Conservation (phyloP, 345 rosid genomes). For the Populus ilicifolia region DNA sequence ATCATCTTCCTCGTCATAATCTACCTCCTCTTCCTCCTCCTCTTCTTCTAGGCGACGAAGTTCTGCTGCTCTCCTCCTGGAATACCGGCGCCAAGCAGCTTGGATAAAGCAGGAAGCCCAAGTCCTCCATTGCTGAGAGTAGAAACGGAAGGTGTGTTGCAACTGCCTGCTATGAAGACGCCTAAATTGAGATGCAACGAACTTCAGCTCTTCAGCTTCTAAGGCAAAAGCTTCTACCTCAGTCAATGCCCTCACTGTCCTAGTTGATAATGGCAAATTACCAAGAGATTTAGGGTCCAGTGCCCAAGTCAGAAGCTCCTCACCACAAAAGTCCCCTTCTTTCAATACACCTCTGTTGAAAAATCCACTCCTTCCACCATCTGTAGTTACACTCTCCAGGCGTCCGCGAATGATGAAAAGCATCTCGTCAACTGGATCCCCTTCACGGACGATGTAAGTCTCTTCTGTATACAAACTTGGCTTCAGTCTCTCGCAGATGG, state of each 20-base stretch:
- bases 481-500: slow-evolving; percentile 83
- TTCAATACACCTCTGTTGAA: slow-evolving; percentile 65
- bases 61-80: slow-evolving; percentile 56
- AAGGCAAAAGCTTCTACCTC: slow-evolving; percentile 89
- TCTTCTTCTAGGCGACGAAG: slow-evolving; percentile 47
- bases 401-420: slow-evolving; percentile 76
- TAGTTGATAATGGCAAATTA: slow-evolving; percentile 59
- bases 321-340: slow-evolving; percentile 80
- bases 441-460: slow-evolving; percentile 75
- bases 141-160: slow-evolving; percentile 80
- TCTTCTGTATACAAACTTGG: slow-evolving; percentile 71
- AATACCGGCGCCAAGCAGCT: slow-evolving; percentile 66
- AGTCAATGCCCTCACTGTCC: slow-evolving; percentile 58
- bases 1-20: slow-evolving; percentile 11
- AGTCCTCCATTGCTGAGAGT: slow-evolving; percentile 94
- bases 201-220: slow-evolving; percentile 81
- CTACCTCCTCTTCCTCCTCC: slow-evolving; percentile 33
- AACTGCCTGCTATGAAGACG: slow-evolving; percentile 84
- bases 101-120: slow-evolving; percentile 86
- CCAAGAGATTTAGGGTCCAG: slow-evolving; percentile 62
- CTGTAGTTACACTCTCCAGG: slow-evolving; percentile 82
- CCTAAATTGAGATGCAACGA: slow-evolving; percentile 81
- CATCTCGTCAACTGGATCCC: slow-evolving; percentile 87
- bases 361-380: slow-evolving; percentile 87
- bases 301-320: slow-evolving; percentile 80